These are phyloP conservation scores for Corchorus capsularis DNA, from an alignment of 345 rosid species.

Conservation along the genomic window DNA sequence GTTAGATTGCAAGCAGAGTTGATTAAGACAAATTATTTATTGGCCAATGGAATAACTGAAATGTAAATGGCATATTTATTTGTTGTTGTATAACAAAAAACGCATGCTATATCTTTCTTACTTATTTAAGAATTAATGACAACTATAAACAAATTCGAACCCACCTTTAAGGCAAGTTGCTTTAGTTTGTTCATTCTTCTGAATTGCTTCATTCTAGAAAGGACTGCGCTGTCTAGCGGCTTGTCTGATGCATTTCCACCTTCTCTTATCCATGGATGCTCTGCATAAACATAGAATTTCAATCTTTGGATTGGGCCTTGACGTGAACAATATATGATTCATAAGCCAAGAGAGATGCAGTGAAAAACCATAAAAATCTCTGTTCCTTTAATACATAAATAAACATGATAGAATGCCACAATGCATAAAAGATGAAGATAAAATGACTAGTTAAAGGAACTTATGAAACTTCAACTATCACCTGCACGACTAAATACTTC, in stretches of 20 bases:
- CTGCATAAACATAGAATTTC: constrained; percentile 27
- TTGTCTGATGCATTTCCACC: constrained; percentile 85
- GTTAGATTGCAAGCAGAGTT: background rate
- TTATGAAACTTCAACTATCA: too few relatives aligned
- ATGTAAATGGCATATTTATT: background rate
- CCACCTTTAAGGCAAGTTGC: constrained; percentile 90
- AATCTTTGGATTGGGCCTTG: background rate
- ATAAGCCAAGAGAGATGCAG: background rate
- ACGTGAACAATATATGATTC: background rate
- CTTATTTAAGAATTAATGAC: background rate
- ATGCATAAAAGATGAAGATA: background rate
- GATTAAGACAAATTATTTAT: background rate
- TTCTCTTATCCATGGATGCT: constrained; percentile 75
- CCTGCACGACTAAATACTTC: background rate
- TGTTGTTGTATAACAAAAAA: background rate
- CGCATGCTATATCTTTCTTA: background rate
- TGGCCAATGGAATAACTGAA: background rate
- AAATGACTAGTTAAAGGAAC: background rate
- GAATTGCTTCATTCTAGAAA: constrained; percentile 92
- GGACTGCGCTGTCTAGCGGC: constrained; percentile 88
- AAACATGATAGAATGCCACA: background rate
- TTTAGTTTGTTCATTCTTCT: constrained; percentile 93
- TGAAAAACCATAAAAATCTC: background rate
- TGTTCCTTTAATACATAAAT: background rate
- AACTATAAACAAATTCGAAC: background rate